Evolutionary conservation across 352 stramenopile genomes (phyloP), one percentile per base, ranked within the genome.

Genomic region (Peronospora destructor): DNA sequence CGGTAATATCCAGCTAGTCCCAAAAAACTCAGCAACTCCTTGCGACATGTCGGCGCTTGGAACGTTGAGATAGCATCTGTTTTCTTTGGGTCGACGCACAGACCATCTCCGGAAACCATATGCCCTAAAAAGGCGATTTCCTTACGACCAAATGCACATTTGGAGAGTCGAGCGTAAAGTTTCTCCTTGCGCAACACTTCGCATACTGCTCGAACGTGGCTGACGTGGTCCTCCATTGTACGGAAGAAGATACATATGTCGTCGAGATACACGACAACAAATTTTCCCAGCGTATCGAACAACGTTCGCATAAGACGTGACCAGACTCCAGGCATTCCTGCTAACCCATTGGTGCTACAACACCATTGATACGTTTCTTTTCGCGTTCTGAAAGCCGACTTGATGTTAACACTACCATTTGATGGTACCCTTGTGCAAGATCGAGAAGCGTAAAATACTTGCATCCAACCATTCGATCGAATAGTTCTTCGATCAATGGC

Each of bases 291-390:
- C 10, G 59, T 51, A 0, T n/a, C 56, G 16, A 80, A 71, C 0
- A 71, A 35, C 3, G 45, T 21, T 14, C 56, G 58, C 66, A 74
- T 74, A 2, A 72, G 40, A n/a, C 59, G 62, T 7, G 63, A 68
- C 66, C 56, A 80, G 5, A 64, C 52, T 23, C 59, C 56, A 9
- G 59, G 59, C 63, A 76, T 80, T 26, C 66, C 63, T 14, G 46
- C 39, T 8, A 17, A 21, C 66, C 59, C 56, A 80, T 71, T 11
- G 61, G 68, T n/a, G 58, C 62, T 9, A 75, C 59, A n/a, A 50
- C 46, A 71, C 64, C 61, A 75, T 29, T 78, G 61, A 53, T 71
- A 69, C 9, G 53, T 72, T 41, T 74, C 61, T n/a, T 45, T 28
- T 33, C 67, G 38, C 2, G 60, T 66, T 3, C 60, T 49, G 17